Evolutionary conservation across 495 filamentous ascomycete species (phyloP), one percentile per base, ranked within the genome.

Genomic region (Venustampulla echinocandica): DNA sequence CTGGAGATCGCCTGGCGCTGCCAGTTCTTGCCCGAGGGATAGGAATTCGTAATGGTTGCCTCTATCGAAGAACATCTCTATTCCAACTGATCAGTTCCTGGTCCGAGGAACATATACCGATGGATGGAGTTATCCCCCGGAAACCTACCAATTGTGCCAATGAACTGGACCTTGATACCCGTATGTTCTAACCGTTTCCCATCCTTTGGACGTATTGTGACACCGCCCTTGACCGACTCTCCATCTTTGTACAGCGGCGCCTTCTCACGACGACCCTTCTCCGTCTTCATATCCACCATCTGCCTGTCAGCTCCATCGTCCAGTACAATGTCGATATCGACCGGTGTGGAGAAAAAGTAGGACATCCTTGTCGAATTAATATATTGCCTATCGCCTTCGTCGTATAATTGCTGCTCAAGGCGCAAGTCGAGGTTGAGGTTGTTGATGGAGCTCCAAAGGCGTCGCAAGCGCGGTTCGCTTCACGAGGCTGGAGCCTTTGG

Each of bases 41-140:
- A 97, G 81, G 64, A 99, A 99, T 69, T 99, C 92, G 71, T 99
- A 93, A 69, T 99, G 93, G 63, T 95, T 99, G 60, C 90, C 92
- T 54, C 92, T 82, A 63, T 98, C 92, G 69, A 94, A 98, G 73
- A 95, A 98, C 90, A 98, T 98, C 64, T 98, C 90, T 90, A 46
- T 39, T 32, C 13, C 21, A 51, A 25, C 22, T 20, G n/a, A 21
- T 11, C 9, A 28, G 43, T 21, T 47, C 23, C 38, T 23, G 10
- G n/a, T 6, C 5, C n/a, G 5, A 7, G n/a, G n/a, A n/a, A 15
- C 13, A 15, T 14, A 35, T 10, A 7, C 13, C 27, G 7, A 13
- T 6, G 11, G 13, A 5, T 4, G n/a, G 4, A 35, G 33, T 14
- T n/a, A 35, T 35, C 11, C 33, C 11, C 33, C 37, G 37, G 4